A percentile compares a stretch with the other conserved stretches of the same genome.
Conservation (phyloP, 768 basidiomycete species). For the Rhizopogon vulgaris region DNA sequence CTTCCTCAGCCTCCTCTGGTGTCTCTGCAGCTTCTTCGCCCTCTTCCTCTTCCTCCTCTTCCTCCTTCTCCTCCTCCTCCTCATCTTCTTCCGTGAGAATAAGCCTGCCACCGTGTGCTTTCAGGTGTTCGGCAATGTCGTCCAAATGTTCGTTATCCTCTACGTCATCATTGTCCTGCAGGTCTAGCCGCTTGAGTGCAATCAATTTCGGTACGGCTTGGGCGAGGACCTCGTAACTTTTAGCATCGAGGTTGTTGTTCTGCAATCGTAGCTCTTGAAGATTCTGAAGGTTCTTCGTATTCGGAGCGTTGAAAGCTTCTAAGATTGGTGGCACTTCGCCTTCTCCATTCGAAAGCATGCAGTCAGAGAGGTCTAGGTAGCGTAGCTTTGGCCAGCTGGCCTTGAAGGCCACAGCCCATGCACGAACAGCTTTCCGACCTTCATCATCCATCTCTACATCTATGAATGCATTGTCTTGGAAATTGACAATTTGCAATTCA, state of each 20-base stretch:
- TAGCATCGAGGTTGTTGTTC: constrained; percentile 82
- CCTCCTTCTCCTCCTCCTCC: constrained; percentile 65
- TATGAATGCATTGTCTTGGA: constrained; percentile 88
- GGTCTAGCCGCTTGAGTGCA: constrained; percentile 61
- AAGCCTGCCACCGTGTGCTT: constrained; percentile 61
- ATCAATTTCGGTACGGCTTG: constrained; percentile 55
- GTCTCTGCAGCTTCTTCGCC: constrained; percentile 33
- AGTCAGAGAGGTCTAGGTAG: constrained; percentile 75
- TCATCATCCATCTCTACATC: constrained; percentile 52
- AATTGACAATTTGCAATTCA: constrained; percentile 69
- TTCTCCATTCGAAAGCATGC: constrained; percentile 68
- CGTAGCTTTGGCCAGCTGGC: constrained; percentile 48
- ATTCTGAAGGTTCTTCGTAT: constrained; percentile 36
- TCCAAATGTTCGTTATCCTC: constrained; percentile 65
- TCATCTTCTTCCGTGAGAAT: constrained; percentile 77
- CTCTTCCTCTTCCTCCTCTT: constrained; percentile 50
- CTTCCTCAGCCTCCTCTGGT: constrained; percentile 24
- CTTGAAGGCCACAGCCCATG: constrained; percentile 56
- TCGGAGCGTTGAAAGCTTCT: constrained; percentile 62
- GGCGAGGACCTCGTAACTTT: constrained; percentile 63
- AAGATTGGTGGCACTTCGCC: constrained; percentile 71
- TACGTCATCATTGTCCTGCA: constrained; percentile 89
- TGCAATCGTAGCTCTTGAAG: constrained; percentile 77
- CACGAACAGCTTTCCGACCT: constrained; percentile 42
- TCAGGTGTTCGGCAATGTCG: constrained; percentile 47